Base-by-base conservation (phyloP, 2,329 filamentous ascomycete species). In the Fusarium vanettenii region DNA sequence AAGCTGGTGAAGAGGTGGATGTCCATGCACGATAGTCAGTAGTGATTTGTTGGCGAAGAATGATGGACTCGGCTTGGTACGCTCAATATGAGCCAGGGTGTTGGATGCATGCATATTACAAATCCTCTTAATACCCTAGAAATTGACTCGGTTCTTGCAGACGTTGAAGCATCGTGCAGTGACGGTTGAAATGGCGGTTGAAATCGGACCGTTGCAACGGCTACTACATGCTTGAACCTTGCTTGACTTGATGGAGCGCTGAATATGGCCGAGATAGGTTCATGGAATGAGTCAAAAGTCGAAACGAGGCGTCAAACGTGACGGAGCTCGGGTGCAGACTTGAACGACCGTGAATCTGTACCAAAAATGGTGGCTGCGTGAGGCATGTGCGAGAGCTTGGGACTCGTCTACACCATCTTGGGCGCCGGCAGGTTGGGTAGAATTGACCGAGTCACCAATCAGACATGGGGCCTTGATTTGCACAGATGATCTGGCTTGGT, bases 381-480 rank as follows among this genome's bases (percentile, higher is more conserved):
- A 75, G 68, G 67, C 69, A 55, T 60, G 74, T 76, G 74, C 64
- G 45, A 52, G 48, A 64, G 11, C 27, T 52, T 52, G 60, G 69
- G 64, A 76, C 74, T 71, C 67, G 43, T 52, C 56, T 33, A 75
- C 74, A 72, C 74, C 74, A 75, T 65, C 55, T 71, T 55, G 48
- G 31, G 64, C 29, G 41, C 37, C 64, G 27, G 45, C 55, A 33
- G 37, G 63, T 37, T 50, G 65, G 64, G 50, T 48, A 52, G 55
- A 43, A 66, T 31, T 43, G 29, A 6, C 3, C 16, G 35, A 39
- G 13, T 33, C 25, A 33, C 74, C 74, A 76, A 76, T 76, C 66
- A 76, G 45, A 33, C 10, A 7, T 6, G 2, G 50, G n/a, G 41
- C 65, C 59, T 52, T 64, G 27, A 31, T 20, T 67, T 62, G 60